Conservation (phyloP, 208 protist species). For the Crithidia thermophila region DNA sequence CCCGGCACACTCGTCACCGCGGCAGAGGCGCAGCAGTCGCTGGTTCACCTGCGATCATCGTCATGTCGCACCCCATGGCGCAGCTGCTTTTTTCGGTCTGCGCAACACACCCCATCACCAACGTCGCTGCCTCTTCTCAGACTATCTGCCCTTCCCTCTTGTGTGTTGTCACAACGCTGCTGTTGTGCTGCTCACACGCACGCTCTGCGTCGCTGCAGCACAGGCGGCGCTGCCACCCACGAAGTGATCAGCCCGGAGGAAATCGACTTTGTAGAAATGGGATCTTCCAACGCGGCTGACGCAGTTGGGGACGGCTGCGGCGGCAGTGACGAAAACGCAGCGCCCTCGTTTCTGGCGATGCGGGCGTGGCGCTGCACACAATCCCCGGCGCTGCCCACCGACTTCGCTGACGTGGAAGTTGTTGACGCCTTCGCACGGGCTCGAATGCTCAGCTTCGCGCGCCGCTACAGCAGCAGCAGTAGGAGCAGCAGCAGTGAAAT, state of each 20-base stretch:
- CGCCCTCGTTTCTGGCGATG: neutral
- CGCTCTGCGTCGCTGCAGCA: neutral
- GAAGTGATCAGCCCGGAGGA: conserved; percentile 23
- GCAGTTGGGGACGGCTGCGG: neutral
- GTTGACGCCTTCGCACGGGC: conserved; percentile 64
- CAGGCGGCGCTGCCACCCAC: neutral
- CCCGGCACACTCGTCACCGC: neutral
- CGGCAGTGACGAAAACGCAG: neutral
- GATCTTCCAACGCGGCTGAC: neutral
- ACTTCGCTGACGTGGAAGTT: conserved; percentile 33
- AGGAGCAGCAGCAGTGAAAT: neutral
- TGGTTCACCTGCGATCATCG: neutral
- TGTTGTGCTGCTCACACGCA: neutral
- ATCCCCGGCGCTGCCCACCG: conserved; percentile 17
- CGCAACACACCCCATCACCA: neutral
- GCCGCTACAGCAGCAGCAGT: conserved; percentile 53
- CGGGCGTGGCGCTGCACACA: conserved; percentile 14
- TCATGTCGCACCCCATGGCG: neutral
- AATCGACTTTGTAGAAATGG: conserved; percentile 1
- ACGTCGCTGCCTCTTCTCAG: no score
- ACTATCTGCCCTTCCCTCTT: no score
- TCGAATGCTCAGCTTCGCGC: conserved; percentile 82
- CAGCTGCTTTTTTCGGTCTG: neutral
- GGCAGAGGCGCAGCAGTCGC: neutral
- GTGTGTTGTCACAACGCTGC: no score